Evolutionary conservation across 192 early-diverging fungal genomes (phyloP).

Genomic region (Spizellomyces sp.): DNA sequence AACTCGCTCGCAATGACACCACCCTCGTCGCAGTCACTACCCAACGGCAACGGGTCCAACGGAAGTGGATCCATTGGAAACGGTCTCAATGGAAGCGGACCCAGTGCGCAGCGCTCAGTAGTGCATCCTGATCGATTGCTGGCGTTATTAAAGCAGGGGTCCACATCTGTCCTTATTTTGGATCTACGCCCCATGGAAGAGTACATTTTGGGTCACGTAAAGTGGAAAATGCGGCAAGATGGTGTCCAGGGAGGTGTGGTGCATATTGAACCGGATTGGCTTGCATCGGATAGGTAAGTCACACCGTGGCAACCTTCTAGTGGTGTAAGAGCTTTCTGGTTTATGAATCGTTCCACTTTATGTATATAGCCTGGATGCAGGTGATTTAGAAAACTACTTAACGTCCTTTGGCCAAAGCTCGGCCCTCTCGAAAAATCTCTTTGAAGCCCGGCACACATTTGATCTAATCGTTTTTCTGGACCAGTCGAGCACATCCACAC

Average conservation of each 20-base stretch:
- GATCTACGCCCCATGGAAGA: slow-evolving; percentile 77
- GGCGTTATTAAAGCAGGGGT: slow-evolving; percentile 10
- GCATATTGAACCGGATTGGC: slow-evolving; percentile 74
- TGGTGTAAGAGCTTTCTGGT: too few relatives aligned
- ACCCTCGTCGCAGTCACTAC: not conserved
- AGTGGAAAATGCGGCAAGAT: slow-evolving; percentile 40
- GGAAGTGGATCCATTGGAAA: slow-evolving; percentile 4
- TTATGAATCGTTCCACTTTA: not conserved
- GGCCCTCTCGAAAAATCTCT: slow-evolving; percentile 47
- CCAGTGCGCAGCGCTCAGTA: slow-evolving; percentile 13
- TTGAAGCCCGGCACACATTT: slow-evolving; percentile 64
- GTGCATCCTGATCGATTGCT: slow-evolving; percentile 29
- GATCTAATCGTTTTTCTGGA: slow-evolving; percentile 78
- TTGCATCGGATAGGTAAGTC: slow-evolving; percentile 15
- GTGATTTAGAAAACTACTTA: slow-evolving; percentile 28
- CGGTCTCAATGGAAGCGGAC: not conserved
- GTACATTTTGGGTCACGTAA: slow-evolving; percentile 69
- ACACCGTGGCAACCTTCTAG: not conserved
- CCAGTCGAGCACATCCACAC: slow-evolving; percentile 52
- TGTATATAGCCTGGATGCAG: not conserved
- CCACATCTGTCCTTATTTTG: slow-evolving; percentile 57
- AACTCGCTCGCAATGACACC: slow-evolving; percentile 2
- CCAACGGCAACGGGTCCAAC: not conserved
- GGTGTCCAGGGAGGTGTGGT: slow-evolving; percentile 50
- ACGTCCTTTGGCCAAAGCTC: slow-evolving; percentile 40